phyloP scores from a whole-genome alignment of 2,329 filamentous ascomycete species.

The Passalora sequoiae region DNA sequence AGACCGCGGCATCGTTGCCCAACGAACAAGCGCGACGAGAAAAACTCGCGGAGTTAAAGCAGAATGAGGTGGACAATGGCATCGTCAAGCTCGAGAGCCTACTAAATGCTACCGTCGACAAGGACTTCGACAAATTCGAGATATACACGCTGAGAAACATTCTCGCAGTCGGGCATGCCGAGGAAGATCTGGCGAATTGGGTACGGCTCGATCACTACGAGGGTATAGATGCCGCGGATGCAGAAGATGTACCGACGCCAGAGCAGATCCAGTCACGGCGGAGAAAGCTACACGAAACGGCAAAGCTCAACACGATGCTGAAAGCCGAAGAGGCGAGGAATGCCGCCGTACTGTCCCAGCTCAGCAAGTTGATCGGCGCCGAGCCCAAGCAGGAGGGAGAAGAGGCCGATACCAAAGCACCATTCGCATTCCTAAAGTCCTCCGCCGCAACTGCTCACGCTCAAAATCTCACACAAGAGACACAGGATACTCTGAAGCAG shows the following conservation, averaged over 20 bases:
- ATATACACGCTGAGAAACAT: conserved; percentile 84
- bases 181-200: conserved; percentile 63
- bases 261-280: conserved; percentile 69
- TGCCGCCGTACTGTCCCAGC: conserved; percentile 60
- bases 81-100: conserved; percentile 47
- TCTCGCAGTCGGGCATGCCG: conserved; percentile 43
- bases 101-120: conserved; percentile 47
- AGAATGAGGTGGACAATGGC: conserved; percentile 72
- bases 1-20: conserved; percentile 10
- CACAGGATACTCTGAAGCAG: conserved; percentile 75
- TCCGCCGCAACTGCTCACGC: conserved; percentile 39
- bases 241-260: conserved; percentile 50
- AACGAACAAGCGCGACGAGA: conserved; percentile 31
- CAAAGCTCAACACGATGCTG: conserved; percentile 65
- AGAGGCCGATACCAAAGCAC: conserved; percentile 16
- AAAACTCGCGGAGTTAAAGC: conserved; percentile 31
- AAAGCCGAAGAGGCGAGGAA: conserved; percentile 67
- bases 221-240: conserved; percentile 37
- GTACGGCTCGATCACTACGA: conserved; percentile 82
- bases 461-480: conserved; percentile 61
- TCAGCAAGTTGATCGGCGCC: conserved; percentile 54
- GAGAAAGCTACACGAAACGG: conserved; percentile 70
- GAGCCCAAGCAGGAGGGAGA: conserved; percentile 11
- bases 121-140: conserved; percentile 50
- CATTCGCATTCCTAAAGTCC: conserved; percentile 55